Conservation (phyloP, 371 early-diverging fungal species). For the Mucor plumbeus region DNA sequence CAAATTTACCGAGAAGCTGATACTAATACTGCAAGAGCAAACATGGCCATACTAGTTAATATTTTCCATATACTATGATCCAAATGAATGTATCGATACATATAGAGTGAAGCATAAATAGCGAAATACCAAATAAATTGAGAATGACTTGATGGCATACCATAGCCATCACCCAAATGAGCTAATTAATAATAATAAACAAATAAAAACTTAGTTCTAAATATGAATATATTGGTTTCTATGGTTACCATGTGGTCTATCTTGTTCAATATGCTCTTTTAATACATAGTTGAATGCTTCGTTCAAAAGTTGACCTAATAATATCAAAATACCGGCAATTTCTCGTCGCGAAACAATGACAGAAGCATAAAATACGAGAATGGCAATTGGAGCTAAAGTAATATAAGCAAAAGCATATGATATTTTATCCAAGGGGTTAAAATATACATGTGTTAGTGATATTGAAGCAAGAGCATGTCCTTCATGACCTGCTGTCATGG, state of each 20-base stretch:
- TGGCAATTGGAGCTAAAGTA: conserved; percentile 79
- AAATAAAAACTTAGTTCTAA: background rate
- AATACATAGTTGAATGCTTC: conserved; percentile 77
- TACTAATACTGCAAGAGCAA: conserved; percentile 51
- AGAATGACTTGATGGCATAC: conserved; percentile 94
- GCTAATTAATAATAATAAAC: too few relatives aligned
- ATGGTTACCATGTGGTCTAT: conserved; percentile 76
- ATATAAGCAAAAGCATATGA: conserved; percentile 66
- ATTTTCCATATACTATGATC: conserved; percentile 48
- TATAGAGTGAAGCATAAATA: conserved; percentile 64
- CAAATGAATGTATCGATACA: conserved; percentile 50
- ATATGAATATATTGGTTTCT: background rate
- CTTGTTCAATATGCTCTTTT: conserved; percentile 73
- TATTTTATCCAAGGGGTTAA: conserved; percentile 59
- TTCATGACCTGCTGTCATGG: background rate
- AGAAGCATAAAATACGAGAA: conserved; percentile 82
- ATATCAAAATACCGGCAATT: conserved; percentile 69
- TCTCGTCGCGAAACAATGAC: conserved; percentile 80
- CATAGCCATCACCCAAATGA: conserved; percentile 87
- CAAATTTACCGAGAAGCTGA: conserved; percentile 60
- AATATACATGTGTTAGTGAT: conserved; percentile 79
- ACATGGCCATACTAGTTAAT: conserved; percentile 38
- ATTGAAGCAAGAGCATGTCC: conserved; percentile 53
- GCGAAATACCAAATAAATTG: conserved; percentile 93
- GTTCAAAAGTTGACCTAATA: conserved; percentile 82